A percentile compares a stretch with the other conserved stretches of the same genome.
Conservation (phyloP, 2,329 filamentous ascomycete species). For the Nannizziopsis barbatae region DNA sequence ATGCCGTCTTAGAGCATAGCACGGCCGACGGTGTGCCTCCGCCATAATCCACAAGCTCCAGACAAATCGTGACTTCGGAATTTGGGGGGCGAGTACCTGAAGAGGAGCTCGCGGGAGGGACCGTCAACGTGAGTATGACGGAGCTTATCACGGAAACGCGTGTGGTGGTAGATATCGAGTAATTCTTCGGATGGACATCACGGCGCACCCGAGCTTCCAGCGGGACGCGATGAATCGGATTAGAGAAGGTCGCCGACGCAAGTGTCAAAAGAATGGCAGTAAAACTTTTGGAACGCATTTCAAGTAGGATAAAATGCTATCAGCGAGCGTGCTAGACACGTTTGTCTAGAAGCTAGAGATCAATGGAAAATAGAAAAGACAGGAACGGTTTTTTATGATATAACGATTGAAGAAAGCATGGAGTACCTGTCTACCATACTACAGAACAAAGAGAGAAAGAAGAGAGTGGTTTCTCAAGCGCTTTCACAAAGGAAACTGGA, state of each 20-base stretch:
- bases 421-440: neutral
- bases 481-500: neutral
- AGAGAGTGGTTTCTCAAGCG: neutral
- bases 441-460: slow-evolving; percentile 1
- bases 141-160: slow-evolving; percentile 2
- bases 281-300: slow-evolving; percentile 4
- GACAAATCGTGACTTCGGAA: slow-evolving; percentile 8
- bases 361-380: neutral
- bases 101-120: slow-evolving; percentile 2
- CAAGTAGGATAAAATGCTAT: neutral
- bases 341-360: neutral
- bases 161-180: neutral
- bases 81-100: neutral
- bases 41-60: slow-evolving; percentile 7
- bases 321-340: neutral
- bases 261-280: neutral
- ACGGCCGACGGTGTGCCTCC: slow-evolving; percentile 1
- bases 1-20: slow-evolving; percentile 4
- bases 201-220: neutral
- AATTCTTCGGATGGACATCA: neutral
- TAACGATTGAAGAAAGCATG: neutral
- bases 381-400: neutral
- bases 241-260: neutral
- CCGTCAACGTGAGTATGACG: slow-evolving; percentile 11
- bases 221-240: slow-evolving; percentile 8